Conservation (phyloP, 2,329 filamentous ascomycete species). For the Sporothrix euskadiensis region DNA sequence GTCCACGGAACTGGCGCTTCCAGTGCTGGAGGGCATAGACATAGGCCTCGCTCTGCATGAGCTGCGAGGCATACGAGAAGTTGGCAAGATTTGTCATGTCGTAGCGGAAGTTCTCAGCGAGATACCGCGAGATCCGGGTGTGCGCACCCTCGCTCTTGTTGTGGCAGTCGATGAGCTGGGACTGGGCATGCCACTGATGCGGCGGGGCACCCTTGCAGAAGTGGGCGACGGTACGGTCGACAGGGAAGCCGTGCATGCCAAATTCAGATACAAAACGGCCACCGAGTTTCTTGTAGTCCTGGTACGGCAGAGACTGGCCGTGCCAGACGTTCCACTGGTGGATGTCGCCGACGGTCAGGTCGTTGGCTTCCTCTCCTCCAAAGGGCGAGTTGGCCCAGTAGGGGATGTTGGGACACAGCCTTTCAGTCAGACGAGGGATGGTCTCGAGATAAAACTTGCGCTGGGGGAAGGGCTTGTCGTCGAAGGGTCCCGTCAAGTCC, state of each 20-base stretch:
- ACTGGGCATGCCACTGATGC: slow-evolving; percentile 72
- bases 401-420: slow-evolving; percentile 67
- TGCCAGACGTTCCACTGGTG: slow-evolving; percentile 99
- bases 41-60: slow-evolving; percentile 68
- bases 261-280: slow-evolving; percentile 94
- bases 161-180: slow-evolving; percentile 87
- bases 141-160: slow-evolving; percentile 93
- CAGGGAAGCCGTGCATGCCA: slow-evolving; percentile 90
- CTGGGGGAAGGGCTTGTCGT: slow-evolving; percentile 84
- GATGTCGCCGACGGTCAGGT: slow-evolving; percentile 82
- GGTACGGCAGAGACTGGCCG: slow-evolving; percentile 81
- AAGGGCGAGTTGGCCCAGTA: slow-evolving; percentile 87
- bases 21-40: slow-evolving; percentile 58
- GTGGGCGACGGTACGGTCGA: slow-evolving; percentile 79
- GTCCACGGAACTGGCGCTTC: slow-evolving; percentile 52
- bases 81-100: slow-evolving; percentile 52
- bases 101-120: slow-evolving; percentile 85
- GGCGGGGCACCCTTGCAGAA: slow-evolving; percentile 55
- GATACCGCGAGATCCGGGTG: slow-evolving; percentile 79
- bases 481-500: slow-evolving; percentile 74
- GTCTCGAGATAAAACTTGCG: slow-evolving; percentile 94
- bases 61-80: slow-evolving; percentile 61
- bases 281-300: slow-evolving; percentile 80
- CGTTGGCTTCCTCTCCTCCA: slow-evolving; percentile 65
- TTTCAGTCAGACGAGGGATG: slow-evolving; percentile 69